Conservation (phyloP, 2,329 filamentous ascomycete species). For the Phaeosphaeria sp. region DNA sequence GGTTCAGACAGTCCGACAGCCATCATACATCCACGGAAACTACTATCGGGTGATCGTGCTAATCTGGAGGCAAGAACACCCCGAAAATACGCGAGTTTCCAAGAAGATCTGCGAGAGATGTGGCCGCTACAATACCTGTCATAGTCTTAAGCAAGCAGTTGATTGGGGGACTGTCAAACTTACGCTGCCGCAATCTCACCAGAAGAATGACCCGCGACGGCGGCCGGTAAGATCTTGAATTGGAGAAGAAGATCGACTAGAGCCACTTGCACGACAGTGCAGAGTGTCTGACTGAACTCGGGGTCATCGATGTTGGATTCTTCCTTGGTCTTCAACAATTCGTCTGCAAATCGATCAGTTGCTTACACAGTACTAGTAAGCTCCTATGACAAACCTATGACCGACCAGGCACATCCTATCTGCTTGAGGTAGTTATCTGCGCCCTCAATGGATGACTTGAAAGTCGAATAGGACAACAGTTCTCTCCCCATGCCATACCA, state of each 20-base stretch:
- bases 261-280: constrained; percentile 47
- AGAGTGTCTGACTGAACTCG: constrained; percentile 40
- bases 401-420: not conserved
- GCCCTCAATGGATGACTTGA: not conserved
- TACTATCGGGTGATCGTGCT: no score
- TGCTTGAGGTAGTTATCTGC: not conserved
- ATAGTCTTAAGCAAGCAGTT: no score
- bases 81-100: constrained; percentile 28
- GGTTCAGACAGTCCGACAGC: constrained; percentile 10
- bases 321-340: not conserved
- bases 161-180: constrained; percentile 5
- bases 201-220: constrained; percentile 52
- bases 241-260: constrained; percentile 38
- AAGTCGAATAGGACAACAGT: not conserved
- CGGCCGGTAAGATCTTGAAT: constrained; percentile 34
- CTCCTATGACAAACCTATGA: not conserved
- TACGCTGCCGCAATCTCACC: constrained; percentile 53
- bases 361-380: constrained; percentile 10
- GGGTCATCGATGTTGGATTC: constrained; percentile 4
- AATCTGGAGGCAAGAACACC: no score
- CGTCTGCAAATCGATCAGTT: no score
- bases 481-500: not conserved
- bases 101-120: no score
- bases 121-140: no score
- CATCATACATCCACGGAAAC: no score